phyloP scores from a whole-genome alignment of 2,329 filamentous ascomycete genomes.

The Colletotrichum tofieldiae region DNA sequence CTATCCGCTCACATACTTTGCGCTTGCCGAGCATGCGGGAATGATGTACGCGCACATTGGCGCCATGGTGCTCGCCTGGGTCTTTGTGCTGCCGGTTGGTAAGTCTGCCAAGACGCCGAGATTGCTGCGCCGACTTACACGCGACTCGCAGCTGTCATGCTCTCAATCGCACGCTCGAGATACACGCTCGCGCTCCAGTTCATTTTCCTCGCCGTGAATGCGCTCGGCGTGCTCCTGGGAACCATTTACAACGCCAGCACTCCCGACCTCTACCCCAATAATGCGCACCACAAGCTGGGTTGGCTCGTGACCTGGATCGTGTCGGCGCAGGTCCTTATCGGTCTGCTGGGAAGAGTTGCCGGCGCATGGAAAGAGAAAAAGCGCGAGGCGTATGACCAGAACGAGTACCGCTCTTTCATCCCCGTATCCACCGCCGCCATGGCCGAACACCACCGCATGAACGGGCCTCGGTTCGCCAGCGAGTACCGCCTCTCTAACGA shows the following conservation, averaged over 20 bases:
- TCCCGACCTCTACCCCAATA: slow-evolving; percentile 88
- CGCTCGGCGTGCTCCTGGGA: slow-evolving; percentile 74
- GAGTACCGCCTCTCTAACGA: slow-evolving; percentile 76
- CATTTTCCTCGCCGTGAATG: slow-evolving; percentile 75
- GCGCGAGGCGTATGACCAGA: slow-evolving; percentile 32
- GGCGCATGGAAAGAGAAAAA: slow-evolving; percentile 48
- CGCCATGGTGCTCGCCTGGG: slow-evolving; percentile 81
- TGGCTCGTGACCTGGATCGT: slow-evolving; percentile 86
- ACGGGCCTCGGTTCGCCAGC: slow-evolving; percentile 33
- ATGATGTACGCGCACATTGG: slow-evolving; percentile 79
- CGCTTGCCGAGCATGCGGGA: slow-evolving; percentile 65
- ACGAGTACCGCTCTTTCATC: slow-evolving; percentile 73
- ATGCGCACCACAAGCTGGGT: slow-evolving; percentile 89
- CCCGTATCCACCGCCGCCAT: slow-evolving; percentile 72
- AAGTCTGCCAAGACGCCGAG: slow-evolving; percentile 53
- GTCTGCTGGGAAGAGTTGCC: slow-evolving; percentile 74
- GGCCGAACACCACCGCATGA: slow-evolving; percentile 64
- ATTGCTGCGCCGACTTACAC: slow-evolving; percentile 24
- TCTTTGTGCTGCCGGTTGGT: slow-evolving; percentile 81
- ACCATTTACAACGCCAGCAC: slow-evolving; percentile 85
- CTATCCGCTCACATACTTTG: slow-evolving; percentile 72
- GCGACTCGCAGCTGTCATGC: slow-evolving; percentile 78
- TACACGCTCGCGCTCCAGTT: slow-evolving; percentile 80
- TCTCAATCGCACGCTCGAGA: slow-evolving; percentile 86
- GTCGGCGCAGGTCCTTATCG: slow-evolving; percentile 78